Base-by-base conservation (phyloP, 176 grass and related monocot species). In the Puya raimondii region DNA sequence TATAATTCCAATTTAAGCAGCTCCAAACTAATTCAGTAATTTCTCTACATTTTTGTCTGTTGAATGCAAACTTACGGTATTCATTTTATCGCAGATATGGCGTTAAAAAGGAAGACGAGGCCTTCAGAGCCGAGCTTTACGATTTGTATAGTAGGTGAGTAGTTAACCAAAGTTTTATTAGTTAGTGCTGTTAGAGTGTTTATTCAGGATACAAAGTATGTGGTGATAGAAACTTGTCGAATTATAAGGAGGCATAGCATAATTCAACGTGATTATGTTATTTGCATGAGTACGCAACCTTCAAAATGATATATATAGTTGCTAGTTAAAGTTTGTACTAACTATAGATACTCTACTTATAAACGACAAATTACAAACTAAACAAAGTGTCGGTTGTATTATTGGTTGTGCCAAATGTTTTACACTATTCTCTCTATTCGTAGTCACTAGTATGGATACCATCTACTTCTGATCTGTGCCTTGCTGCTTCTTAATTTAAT, bases 91-190 rank as follows among this genome's bases (percentile, higher is more conserved):
- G 68, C 65, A 97, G 93, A 67, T 97, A 97, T 54, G 93, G 93
- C 64, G 84, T 97, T 74, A 92, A 80, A 21, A 90, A 85, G 79
- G 81, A 97, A 71, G 93, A 92, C 67, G 79, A 79, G 56, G 82
- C 86, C 50, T 92, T 97, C 79, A 97, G 86, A 85, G 76, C 70
- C 48, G 93, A 97, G 89, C 84, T 97, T 67, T 87, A 79, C 68
- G 86, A 92, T 79, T 82, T 97, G 72, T 97, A 92, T 73, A 73
- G 56, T 65, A 85, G 86, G 89, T 97, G 49, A 81, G 66, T 11
- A 42, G 33, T 42, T 42, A 42, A 42, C 33, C 33, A 42, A 42
- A 42, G 33, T 42, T 42, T 42, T 3, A 23, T 74, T n/a, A 16
- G 15, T 12, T 64, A 23, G 18, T 21, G 10, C 67, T 51, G 10